Evolutionary conservation across 495 filamentous ascomycete species (phyloP), one percentile per base, ranked within the genome.

Genomic region (Penicillium goetzii): DNA sequence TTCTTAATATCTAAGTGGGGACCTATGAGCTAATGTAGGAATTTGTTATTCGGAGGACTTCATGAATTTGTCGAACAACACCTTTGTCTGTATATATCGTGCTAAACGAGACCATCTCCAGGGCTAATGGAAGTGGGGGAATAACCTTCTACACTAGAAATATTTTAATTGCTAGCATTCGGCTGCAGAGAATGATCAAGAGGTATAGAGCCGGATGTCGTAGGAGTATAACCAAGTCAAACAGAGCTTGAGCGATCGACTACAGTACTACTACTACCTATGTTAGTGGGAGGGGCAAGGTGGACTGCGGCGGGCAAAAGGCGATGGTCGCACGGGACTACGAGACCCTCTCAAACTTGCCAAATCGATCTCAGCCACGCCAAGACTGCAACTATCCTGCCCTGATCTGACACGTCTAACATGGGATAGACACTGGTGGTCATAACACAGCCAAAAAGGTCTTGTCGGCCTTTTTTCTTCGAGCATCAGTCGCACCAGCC

Each of bases 311-410:
- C 10, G 3, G 36, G 55, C 11, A 38, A 23, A 53, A 66, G 50
- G 45, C 43, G 53, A 66, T 64, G 60, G 69, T 72, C 62, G 69
- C 69, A 66, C 69, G 67, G 67, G 69, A 59, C 69, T 72, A 72
- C 69, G 58, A 55, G 33, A 59, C 43, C 36, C 55, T 61, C 67
- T 58, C n/a, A 62, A 41, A 59, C 45, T 47, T 50, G 59, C 61
- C 59, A 45, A 61, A 71, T 61, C 40, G 59, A 60, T 61, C 56
- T 43, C 21, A 59, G 43, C 65, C 56, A 62, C 67, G 41, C 61
- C 65, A 64, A 60, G 65, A 53, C 57, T 64, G 53, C 26, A 60
- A 32, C 15, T 33, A 64, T 58, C 30, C 51, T 57, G 58, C 38
- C 53, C 21, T 38, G n/a, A 26, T 65, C 11, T 59, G 50, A 53